phyloP scores from a whole-genome alignment of 768 basidiomycete genomes.

The Gelatoporia subvermispora region DNA sequence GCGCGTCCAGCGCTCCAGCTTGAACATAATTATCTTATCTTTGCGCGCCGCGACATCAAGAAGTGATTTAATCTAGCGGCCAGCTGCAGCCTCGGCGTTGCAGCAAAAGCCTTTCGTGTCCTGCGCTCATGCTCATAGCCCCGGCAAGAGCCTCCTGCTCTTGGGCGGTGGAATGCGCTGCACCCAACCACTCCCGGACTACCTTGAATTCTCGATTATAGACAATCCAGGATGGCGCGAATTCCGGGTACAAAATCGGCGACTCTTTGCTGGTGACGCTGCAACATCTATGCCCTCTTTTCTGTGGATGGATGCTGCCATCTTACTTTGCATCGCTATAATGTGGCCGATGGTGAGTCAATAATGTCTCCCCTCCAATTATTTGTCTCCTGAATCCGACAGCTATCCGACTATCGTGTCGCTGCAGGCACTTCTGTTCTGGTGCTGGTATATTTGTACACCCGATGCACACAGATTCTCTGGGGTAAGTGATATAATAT shows the following conservation, averaged over 20 bases:
- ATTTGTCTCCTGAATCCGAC: no score
- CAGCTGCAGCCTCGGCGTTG: no score
- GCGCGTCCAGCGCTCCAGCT: no score
- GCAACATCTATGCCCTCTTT: conserved; percentile 26
- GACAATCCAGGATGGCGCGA: conserved; percentile 47
- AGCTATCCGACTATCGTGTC: background rate
- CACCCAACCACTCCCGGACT: conserved; percentile 31
- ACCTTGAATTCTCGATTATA: conserved; percentile 51
- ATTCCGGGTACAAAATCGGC: conserved; percentile 56
- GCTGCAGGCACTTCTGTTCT: background rate
- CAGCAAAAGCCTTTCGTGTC: no score
- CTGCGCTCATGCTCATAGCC: background rate
- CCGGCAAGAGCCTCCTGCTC: background rate
- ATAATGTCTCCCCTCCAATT: no score
- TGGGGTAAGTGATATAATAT: conserved; percentile 34
- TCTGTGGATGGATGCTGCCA: conserved; percentile 35
- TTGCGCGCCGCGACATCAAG: no score
- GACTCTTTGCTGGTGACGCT: conserved; percentile 37
- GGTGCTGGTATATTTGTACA: conserved; percentile 23
- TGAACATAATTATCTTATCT: no score
- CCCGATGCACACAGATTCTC: conserved; percentile 39
- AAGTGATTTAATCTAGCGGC: no score
- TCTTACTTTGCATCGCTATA: conserved; percentile 15
- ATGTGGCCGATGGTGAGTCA: conserved; percentile 12
- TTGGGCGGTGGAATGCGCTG: conserved; percentile 30